Evolutionary conservation across 768 basidiomycete genomes (phyloP).

Genomic region (Lentinula sp.): DNA sequence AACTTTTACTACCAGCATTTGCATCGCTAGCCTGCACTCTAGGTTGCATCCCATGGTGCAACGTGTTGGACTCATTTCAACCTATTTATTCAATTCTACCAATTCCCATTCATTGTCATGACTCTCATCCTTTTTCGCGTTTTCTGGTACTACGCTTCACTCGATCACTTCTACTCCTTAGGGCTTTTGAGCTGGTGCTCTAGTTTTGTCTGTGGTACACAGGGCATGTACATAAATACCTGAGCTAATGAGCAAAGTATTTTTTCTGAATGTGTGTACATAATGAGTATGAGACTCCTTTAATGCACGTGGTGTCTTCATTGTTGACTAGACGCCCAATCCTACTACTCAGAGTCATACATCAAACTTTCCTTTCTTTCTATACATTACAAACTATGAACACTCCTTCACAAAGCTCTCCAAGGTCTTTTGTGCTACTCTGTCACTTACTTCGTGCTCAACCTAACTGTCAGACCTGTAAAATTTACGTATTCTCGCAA

Average conservation of each 20-base stretch:
- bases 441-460: neutral
- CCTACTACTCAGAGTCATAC: neutral
- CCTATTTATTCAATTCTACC: neutral
- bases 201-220: too few relatives aligned
- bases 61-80: neutral
- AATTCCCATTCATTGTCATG: neutral
- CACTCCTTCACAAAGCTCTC: conserved; percentile 1
- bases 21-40: neutral
- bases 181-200: too few relatives aligned
- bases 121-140: too few relatives aligned
- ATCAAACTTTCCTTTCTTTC: neutral
- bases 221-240: neutral
- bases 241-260: neutral
- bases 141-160: too few relatives aligned
- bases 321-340: neutral
- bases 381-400: neutral
- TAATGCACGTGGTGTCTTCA: neutral
- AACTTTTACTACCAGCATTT: neutral
- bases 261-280: neutral
- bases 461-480: conserved; percentile 3
- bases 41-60: neutral
- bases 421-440: neutral
- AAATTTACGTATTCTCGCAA: conserved; percentile 27
- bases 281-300: too few relatives aligned
- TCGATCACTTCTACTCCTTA: too few relatives aligned